phyloP scores from a whole-genome alignment of 2,329 filamentous ascomycete genomes.

The Fusarium penzigii region DNA sequence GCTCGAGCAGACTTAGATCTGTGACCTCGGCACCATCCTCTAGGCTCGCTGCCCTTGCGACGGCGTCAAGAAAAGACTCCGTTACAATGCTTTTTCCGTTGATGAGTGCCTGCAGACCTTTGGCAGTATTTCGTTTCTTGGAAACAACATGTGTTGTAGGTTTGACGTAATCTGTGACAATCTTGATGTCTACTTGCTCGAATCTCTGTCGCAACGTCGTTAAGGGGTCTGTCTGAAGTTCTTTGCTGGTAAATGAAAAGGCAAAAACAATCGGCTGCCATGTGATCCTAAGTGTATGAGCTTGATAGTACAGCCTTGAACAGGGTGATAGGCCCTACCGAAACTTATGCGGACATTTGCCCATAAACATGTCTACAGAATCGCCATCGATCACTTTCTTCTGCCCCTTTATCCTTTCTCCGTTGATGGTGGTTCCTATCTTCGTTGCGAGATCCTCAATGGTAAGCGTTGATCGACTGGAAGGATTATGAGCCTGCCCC shows the following conservation, averaged over 20 bases:
- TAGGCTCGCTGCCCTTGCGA: slow-evolving; percentile 61
- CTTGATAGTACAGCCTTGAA: background rate
- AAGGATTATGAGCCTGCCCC: slow-evolving; percentile 66
- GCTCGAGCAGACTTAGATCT: slow-evolving; percentile 63
- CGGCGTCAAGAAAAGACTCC: slow-evolving; percentile 70
- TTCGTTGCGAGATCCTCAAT: slow-evolving; percentile 84
- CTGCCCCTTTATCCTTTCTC: slow-evolving; percentile 65
- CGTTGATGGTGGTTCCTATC: slow-evolving; percentile 78
- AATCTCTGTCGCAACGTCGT: slow-evolving; percentile 63
- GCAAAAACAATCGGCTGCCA: slow-evolving; percentile 83
- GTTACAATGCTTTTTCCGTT: slow-evolving; percentile 78
- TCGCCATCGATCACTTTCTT: slow-evolving; percentile 53
- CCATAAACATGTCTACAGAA: slow-evolving; percentile 68
- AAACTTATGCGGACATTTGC: slow-evolving; percentile 66
- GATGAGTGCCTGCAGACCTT: slow-evolving; percentile 82
- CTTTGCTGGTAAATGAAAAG: slow-evolving; percentile 74
- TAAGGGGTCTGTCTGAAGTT: slow-evolving; percentile 67
- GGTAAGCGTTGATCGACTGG: slow-evolving; percentile 67
- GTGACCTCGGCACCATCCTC: slow-evolving; percentile 49
- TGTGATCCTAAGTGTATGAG: slow-evolving; percentile 57
- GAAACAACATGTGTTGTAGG: slow-evolving; percentile 86
- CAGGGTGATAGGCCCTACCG: slow-evolving; percentile 41
- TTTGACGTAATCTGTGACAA: slow-evolving; percentile 68
- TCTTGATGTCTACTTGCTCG: slow-evolving; percentile 87
- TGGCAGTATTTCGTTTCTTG: slow-evolving; percentile 86